Evolutionary conservation across 106 monocot genomes (phyloP).

Genomic region (Chionographis japonica): DNA sequence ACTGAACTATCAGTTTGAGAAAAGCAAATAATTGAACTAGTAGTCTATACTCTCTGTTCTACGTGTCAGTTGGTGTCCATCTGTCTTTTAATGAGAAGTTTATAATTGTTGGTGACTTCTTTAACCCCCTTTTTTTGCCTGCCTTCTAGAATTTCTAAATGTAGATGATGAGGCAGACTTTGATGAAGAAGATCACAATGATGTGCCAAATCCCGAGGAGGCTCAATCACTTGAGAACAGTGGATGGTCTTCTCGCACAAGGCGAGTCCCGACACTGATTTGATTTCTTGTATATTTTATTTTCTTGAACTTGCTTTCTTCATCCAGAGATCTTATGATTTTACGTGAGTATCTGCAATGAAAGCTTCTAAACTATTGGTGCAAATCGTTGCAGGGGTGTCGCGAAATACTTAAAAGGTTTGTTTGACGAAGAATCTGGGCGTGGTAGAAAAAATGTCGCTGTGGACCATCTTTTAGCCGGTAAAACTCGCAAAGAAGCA

Average conservation of each 20-base stretch:
- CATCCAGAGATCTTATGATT: background rate
- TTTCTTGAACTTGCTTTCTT: background rate
- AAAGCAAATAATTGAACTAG: too few species aligned
- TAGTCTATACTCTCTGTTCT: too few species aligned
- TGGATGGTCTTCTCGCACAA: constrained; percentile 94
- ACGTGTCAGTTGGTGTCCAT: too few species aligned
- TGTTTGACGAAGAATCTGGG: constrained; percentile 84
- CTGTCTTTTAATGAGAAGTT: too few species aligned
- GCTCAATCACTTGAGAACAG: constrained; percentile 65
- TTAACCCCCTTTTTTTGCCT: background rate
- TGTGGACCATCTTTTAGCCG: constrained; percentile 70
- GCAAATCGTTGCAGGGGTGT: constrained; percentile 60
- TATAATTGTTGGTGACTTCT: background rate
- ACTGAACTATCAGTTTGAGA: too few species aligned
- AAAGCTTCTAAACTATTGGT: background rate
- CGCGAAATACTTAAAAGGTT: constrained; percentile 66
- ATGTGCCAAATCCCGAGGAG: constrained; percentile 58
- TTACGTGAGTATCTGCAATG: background rate
- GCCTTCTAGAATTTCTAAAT: constrained; percentile 64
- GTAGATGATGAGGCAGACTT: constrained; percentile 76
- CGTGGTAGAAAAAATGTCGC: constrained; percentile 56
- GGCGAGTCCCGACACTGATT: constrained; percentile 22
- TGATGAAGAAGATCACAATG: constrained; percentile 45
- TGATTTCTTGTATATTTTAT: background rate
- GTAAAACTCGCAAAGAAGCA: constrained; percentile 98